Conservation (phyloP, 441 rosid species). For the Croton laevigatus region DNA sequence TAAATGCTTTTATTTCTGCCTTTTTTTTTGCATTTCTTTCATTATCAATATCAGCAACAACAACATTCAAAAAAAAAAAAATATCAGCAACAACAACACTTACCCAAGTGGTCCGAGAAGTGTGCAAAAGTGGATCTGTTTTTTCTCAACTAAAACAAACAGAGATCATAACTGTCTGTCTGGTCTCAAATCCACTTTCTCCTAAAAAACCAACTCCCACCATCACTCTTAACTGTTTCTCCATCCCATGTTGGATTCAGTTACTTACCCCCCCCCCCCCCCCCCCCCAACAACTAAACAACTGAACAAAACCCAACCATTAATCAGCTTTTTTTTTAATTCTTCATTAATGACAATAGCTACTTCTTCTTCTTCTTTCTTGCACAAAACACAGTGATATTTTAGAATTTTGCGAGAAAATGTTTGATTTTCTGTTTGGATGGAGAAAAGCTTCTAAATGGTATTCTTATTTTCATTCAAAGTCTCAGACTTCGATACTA, state of each 20-base stretch:
- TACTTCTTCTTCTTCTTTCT: too few species aligned
- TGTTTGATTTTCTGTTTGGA: conserved; percentile 68
- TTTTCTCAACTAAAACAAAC: background rate
- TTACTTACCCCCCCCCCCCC: background rate
- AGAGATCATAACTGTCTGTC: conserved; percentile 9
- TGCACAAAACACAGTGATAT: background rate
- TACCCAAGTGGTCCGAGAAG: background rate
- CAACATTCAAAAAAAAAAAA: too few species aligned
- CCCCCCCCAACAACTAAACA: background rate
- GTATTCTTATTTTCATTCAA: conserved; percentile 21
- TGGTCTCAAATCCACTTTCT: conserved; percentile 48
- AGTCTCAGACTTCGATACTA: background rate
- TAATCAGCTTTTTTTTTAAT: too few species aligned
- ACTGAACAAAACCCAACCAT: background rate
- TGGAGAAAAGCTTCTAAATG: conserved; percentile 85
- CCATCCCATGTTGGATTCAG: conserved; percentile 8
- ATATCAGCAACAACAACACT: too few species aligned
- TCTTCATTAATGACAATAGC: too few species aligned
- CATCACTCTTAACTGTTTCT: conserved; percentile 24
- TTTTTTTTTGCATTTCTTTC: background rate
- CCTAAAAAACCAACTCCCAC: conserved; percentile 30
- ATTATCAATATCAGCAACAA: background rate
- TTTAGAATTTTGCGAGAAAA: background rate
- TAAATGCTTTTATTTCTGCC: background rate
- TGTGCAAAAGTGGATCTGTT: conserved; percentile 37